These are phyloP conservation scores for Didymella keratinophila DNA, from an alignment of 2,329 filamentous ascomycete species.

Conservation along the genomic window DNA sequence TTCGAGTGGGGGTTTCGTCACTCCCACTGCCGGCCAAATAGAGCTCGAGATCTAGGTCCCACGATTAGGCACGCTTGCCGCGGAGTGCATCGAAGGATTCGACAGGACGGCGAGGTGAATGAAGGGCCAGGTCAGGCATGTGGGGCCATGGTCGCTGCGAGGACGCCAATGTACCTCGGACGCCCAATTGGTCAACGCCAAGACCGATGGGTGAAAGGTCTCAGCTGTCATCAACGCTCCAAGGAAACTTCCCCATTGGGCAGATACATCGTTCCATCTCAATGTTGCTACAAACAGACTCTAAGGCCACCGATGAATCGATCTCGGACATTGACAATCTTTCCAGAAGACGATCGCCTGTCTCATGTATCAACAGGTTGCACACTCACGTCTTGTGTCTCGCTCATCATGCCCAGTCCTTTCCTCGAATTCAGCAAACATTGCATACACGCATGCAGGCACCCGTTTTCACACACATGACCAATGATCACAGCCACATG, in stretches of 20 bases:
- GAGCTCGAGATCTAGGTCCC: not conserved
- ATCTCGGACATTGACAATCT: conserved; percentile 8
- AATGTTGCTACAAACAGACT: not conserved
- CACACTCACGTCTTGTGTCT: conserved; percentile 9
- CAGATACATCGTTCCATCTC: not conserved
- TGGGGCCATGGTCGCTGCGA: not conserved
- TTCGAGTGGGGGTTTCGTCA: conserved; percentile 11
- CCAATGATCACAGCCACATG: conserved; percentile 16
- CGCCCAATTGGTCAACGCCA: not conserved
- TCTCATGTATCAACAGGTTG: conserved; percentile 7
- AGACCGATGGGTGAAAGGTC: not conserved
- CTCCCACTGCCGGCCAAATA: not conserved
- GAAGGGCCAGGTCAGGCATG: not conserved
- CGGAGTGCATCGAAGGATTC: conserved; percentile 2
- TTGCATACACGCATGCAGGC: conserved; percentile 25
- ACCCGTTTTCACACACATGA: conserved; percentile 24
- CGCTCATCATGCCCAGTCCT: conserved; percentile 9
- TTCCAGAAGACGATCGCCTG: conserved; percentile 13
- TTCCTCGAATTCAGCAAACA: conserved; percentile 23
- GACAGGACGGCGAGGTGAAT: conserved; percentile 12
- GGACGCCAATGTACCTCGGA: not conserved
- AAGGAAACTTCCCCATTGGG: not conserved
- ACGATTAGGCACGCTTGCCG: not conserved
- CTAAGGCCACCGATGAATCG: not conserved
- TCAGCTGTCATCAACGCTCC: not conserved